phyloP scores from a whole-genome alignment of 352 stramenopile genomes.

The Phytophthora boehmeriae region DNA sequence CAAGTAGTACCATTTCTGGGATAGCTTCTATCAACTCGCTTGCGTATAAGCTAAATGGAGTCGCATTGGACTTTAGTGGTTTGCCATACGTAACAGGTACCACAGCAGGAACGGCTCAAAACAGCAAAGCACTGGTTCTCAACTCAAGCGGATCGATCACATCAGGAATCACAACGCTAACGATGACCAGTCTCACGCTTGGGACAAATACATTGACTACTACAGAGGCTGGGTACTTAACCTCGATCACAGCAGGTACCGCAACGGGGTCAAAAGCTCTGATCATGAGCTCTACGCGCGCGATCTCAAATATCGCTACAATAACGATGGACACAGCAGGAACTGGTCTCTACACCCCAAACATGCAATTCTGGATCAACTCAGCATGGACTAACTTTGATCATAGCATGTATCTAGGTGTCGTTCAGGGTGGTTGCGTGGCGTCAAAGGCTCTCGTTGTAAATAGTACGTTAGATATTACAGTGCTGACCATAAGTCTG shows the following conservation, averaged over 20 bases:
- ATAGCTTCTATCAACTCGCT: too few species aligned
- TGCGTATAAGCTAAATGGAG: too few species aligned
- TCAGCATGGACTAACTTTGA: not conserved
- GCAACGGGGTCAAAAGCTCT: not conserved
- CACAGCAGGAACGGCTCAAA: not conserved
- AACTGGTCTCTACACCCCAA: not conserved
- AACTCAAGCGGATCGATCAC: not conserved
- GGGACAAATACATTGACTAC: not conserved
- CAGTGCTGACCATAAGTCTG: too few species aligned
- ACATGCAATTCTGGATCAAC: not conserved
- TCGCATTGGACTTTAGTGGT: too few species aligned
- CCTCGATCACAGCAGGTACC: not conserved
- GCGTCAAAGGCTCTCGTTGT: not conserved
- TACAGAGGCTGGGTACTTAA: not conserved
- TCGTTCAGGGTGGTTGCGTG: not conserved
- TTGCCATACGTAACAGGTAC: not conserved
- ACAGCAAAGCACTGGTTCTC: not conserved
- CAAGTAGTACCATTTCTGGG: too few species aligned
- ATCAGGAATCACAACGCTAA: not conserved
- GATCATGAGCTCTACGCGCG: not conserved
- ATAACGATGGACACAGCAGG: not conserved
- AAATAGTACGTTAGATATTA: not conserved
- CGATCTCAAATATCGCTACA: not conserved
- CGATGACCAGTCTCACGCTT: not conserved
- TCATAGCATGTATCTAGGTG: not conserved